phyloP scores from a whole-genome alignment of 371 early-diverging fungal genomes.

The Circinella minor region DNA sequence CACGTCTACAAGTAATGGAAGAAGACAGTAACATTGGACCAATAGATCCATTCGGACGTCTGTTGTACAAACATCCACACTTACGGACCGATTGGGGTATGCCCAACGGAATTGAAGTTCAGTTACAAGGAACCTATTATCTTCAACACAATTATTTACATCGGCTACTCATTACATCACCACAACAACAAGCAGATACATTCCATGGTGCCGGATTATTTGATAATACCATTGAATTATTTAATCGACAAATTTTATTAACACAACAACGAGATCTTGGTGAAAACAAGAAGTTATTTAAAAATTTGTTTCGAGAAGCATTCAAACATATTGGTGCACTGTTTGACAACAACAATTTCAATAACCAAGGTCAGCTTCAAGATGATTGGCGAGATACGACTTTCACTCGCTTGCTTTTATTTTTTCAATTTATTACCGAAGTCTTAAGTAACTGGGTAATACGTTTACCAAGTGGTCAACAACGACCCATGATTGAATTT shows the following conservation, averaged over 20 bases:
- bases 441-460: background rate
- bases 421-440: background rate
- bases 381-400: too few relatives aligned
- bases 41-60: background rate
- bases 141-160: background rate
- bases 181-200: background rate
- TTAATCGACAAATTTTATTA: background rate
- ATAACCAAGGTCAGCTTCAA: background rate
- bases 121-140: background rate
- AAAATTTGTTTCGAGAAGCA: background rate
- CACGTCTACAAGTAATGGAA: background rate
- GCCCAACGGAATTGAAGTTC: background rate
- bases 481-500: constrained; percentile 3
- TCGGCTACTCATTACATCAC: background rate
- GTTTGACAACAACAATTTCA: background rate
- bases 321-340: background rate
- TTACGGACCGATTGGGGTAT: background rate
- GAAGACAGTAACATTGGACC: background rate
- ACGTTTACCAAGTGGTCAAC: background rate
- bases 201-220: background rate
- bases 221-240: background rate
- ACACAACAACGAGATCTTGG: background rate
- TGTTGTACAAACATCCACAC: background rate
- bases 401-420: background rate
- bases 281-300: background rate